phyloP scores from a whole-genome alignment of 1,139 yeast genomes.

The Candida buenavistaensis region DNA sequence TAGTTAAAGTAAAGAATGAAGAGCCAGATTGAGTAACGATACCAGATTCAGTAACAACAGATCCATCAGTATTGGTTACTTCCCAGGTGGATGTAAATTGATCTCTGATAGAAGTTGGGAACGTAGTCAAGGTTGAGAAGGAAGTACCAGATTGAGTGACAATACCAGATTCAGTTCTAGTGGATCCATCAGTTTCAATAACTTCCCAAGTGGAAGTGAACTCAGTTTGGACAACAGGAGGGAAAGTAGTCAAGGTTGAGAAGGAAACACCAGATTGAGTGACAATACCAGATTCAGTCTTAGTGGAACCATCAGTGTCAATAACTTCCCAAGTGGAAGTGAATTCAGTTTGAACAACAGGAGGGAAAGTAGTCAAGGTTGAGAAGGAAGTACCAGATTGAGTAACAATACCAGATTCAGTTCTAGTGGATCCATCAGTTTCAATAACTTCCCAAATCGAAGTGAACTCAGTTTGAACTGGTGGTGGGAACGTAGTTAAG shows the following conservation, averaged over 20 bases:
- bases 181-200: slow-evolving; percentile 18
- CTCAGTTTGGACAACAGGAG: slow-evolving; percentile 7
- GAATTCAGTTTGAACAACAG: no score
- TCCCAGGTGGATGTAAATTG: slow-evolving; percentile 21
- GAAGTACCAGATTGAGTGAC: slow-evolving; percentile 10
- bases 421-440: no score
- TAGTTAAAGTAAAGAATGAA: slow-evolving; percentile 6
- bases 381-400: no score
- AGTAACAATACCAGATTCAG: no score
- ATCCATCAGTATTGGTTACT: slow-evolving; percentile 21
- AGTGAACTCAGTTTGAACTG: slow-evolving; percentile 1
- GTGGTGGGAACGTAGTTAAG: slow-evolving; percentile 6
- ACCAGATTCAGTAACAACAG: slow-evolving; percentile 18
- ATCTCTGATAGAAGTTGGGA: slow-evolving; percentile 9
- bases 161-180: slow-evolving; percentile 16
- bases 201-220: slow-evolving; percentile 20
- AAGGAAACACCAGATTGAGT: slow-evolving; percentile 4
- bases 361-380: no score
- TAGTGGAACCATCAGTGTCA: slow-evolving; percentile 17
- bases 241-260: slow-evolving; percentile 11
- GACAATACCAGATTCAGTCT: slow-evolving; percentile 17
- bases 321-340: slow-evolving; percentile 20
- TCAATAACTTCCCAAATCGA: no score
- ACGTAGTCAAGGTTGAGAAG: slow-evolving; percentile 5
- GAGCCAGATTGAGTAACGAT: slow-evolving; percentile 12